Evolutionary conservation across 768 basidiomycete species (phyloP), one percentile per base, ranked within the genome.

Genomic region (Leccinellum rugosiceps): DNA sequence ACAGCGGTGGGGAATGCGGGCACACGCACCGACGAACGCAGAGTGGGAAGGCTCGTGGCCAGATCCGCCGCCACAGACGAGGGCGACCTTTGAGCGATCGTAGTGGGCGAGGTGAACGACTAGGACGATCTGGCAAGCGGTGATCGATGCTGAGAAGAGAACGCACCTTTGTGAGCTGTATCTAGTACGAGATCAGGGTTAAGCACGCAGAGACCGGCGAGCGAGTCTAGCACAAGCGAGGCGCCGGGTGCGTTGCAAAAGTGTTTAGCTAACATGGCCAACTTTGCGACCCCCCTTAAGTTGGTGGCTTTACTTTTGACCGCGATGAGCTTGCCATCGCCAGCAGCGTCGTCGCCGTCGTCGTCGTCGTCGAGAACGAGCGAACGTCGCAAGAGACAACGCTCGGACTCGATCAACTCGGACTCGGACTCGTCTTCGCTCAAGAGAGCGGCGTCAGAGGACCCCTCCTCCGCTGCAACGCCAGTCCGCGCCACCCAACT

Each of bases 41-140:
- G 91, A 83, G 73, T 94, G 93, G 15, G 93, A 83, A 7, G 95
- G 95, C 66, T 97, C 95, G 68, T 97, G 95, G 5, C 95, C 91
- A 25, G 87, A 84, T 31, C 92, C 92, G 6, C 92, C 92, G 9
- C 92, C 92, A 64, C 88, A 92, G 63, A 94, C 77, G 14, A 94
- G 76, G 3, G 88, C 82, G 44, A 94, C 92, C 67, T 84, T 85
- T 23, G 81, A 80, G 55, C 75, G 80, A 68, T 88, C 83, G 31
- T 72, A 80, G n/a, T 73, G 62, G 25, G 81, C 74, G 52, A 83
- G 72, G 64, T 87, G 84, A 43, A 92, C 78, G 53, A 90, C 91
- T 88, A 63, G 11, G 32, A 6, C n/a, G 44, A 8, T 53, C 13
- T 60, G 45, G 25, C 17, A 26, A 5, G 7, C 6, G 14, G 21